Base-by-base conservation (phyloP, 768 basidiomycete genomes). In the Plicaturopsis crispa region DNA sequence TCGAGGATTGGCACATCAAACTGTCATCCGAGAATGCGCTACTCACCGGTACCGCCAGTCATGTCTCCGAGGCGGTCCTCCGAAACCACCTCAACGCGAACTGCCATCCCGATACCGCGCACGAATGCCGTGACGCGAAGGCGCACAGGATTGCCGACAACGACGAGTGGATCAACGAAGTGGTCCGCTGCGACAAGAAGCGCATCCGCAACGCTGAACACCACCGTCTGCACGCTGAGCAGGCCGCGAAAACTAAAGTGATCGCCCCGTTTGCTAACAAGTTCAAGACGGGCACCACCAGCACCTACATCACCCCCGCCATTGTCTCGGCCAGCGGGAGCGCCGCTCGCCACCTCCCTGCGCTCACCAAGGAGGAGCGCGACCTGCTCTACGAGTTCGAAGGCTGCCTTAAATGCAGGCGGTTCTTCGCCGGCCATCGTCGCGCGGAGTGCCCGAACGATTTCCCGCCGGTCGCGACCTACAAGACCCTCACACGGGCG, bases 321-420 rank as follows among this genome's bases (percentile, higher is more conserved):
- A 14, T 28, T 8, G 10, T 8, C 8, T 28, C 26, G 8, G 8
- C 26, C 26, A 28, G 14, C 26, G 14, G 10, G 8, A 28, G 10
- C 26, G 26, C 10, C 8, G 14, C 26, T 28, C 26, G 26, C 26
- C 8, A 8, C 26, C 26, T 28, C 10, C 26, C 26, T 8, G 10
- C 10, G 8, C 26, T 28, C 26, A 28, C 26, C 26, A 28, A 28
- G 14, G 8, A 8, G 10, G 48, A 56, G 31, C 33, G 41, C 2
- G 4, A 37, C 4, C 32, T 53, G 0, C 35, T 56, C 0, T 4
- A 16, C 0, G 34, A 49, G 0, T 42, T 51, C 22, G 17, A 34
- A 1, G 51, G 55, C 0, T 56, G 55, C 23, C 34, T 48, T 38
- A 51, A 56, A 23, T 56, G 55, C 24, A 36, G 44, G 1, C 26